Conservation (phyloP, 805 yeast genomes). For the Schizosaccharomyces osmophilus region DNA sequence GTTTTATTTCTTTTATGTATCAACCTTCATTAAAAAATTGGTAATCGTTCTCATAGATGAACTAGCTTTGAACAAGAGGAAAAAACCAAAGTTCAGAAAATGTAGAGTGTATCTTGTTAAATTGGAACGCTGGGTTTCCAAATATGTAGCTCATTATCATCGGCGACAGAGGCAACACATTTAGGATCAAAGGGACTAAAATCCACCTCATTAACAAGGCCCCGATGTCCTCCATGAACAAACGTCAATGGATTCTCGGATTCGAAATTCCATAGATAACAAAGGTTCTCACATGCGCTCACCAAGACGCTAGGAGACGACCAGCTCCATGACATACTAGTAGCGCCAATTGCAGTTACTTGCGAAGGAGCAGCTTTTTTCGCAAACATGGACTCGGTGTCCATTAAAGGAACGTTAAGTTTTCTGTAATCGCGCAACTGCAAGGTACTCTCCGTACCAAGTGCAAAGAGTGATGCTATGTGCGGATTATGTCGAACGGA, state of each 20-base stretch:
- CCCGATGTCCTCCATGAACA: neutral
- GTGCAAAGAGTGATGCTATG: constrained; percentile 28
- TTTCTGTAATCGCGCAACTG: neutral
- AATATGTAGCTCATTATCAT: constrained; percentile 49
- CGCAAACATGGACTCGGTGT: neutral
- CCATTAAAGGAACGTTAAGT: neutral
- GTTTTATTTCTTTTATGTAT: too few species aligned
- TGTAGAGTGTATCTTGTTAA: neutral
- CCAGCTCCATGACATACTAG: neutral
- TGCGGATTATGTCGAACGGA: constrained; percentile 40
- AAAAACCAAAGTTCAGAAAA: too few species aligned
- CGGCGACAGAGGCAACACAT: constrained; percentile 36
- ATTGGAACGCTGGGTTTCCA: constrained; percentile 34
- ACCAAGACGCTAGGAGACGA: neutral
- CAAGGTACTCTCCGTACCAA: neutral
- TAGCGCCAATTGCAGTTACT: neutral
- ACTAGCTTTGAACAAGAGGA: too few species aligned
- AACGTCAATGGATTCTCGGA: neutral
- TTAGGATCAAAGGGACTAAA: neutral
- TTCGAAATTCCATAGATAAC: neutral
- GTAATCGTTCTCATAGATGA: too few species aligned
- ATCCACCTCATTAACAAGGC: neutral
- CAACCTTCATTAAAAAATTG: too few species aligned
- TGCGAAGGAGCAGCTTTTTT: neutral
- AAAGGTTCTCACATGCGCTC: neutral